Conservation (phyloP, 2,329 filamentous ascomycete species). For the Coniochaeta sp. region DNA sequence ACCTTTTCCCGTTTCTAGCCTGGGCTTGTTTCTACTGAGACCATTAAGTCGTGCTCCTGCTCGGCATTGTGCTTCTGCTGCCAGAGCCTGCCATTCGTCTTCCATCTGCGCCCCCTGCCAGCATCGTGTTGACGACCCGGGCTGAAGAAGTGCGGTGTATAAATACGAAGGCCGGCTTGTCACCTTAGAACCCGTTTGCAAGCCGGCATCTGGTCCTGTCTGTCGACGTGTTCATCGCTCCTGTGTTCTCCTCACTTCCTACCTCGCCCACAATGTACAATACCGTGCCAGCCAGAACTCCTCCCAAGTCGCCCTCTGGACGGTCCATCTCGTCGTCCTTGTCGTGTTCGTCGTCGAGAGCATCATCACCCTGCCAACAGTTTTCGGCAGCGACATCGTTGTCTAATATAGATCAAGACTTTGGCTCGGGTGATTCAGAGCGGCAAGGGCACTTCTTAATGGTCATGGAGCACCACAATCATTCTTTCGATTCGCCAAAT, state of each 20-base stretch:
- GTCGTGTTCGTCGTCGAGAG: neutral
- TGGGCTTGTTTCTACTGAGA: constrained; percentile 4
- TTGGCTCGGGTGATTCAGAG: neutral
- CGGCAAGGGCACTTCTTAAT: neutral
- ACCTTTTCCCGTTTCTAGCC: constrained; percentile 2
- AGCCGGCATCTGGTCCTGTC: neutral
- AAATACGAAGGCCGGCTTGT: neutral
- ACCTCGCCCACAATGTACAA: neutral
- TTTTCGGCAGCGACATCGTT: neutral
- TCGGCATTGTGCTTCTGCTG: neutral
- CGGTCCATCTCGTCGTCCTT: neutral
- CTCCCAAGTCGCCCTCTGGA: neutral
- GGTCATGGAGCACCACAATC: neutral
- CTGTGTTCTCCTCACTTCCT: neutral
- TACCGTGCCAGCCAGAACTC: neutral
- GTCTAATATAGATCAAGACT: neutral
- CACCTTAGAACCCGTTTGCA: constrained; percentile 1
- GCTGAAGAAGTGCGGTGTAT: constrained; percentile 8
- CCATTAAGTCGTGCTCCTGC: constrained; percentile 5
- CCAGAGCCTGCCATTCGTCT: neutral
- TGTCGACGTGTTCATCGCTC: neutral
- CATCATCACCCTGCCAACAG: neutral
- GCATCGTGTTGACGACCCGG: constrained; percentile 8
- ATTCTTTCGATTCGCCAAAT: neutral
- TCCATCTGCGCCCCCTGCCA: constrained; percentile 1